Percentiles rank a stretch among this genome's conserved stretches.
Evolutionary conservation across 164 flowering plant species (phyloP).

Genomic region (Magnolia officinalis): DNA sequence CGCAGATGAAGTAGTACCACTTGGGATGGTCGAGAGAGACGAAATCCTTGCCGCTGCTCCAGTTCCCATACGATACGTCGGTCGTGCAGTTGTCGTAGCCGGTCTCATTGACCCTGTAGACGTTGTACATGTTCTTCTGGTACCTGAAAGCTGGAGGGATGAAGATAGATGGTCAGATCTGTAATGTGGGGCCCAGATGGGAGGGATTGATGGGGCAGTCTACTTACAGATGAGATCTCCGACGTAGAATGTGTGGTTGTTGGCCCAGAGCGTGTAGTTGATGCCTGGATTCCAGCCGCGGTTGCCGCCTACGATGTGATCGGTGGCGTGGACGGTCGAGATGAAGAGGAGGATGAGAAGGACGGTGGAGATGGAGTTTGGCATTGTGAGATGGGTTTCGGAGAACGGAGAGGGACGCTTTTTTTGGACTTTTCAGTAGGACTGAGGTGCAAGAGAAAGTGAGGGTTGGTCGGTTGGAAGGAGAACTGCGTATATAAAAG

Average conservation of each 20-base stretch:
- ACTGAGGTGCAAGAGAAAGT: neutral
- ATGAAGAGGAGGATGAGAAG: neutral
- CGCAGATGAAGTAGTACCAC: conserved; percentile 23
- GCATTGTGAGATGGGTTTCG: neutral
- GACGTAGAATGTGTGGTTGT: conserved; percentile 19
- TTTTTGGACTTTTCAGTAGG: neutral
- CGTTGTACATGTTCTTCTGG: conserved; percentile 18
- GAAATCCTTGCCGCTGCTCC: conserved; percentile 25
- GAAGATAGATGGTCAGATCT: neutral
- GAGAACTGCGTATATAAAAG: neutral
- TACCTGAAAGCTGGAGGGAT: conserved; percentile 19
- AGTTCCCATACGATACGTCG: conserved; percentile 15
- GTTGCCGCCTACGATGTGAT: conserved; percentile 24
- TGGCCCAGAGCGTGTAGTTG: conserved; percentile 23
- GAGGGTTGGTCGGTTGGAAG: neutral
- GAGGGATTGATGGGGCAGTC: neutral
- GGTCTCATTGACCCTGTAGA: conserved; percentile 18
- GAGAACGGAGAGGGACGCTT: too few relatives aligned
- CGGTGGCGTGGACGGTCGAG: conserved; percentile 12
- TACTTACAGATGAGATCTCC: conserved; percentile 18
- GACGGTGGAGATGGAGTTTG: neutral
- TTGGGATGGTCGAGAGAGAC: conserved; percentile 7
- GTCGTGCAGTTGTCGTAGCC: conserved; percentile 21
- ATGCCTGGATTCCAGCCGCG: conserved; percentile 18
- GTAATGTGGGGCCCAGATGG: neutral